Percentiles rank a stretch among this genome's conserved stretches.
Evolutionary conservation across 1,139 yeast genomes (phyloP).

Genomic region (Casaregolazyma lundiana): DNA sequence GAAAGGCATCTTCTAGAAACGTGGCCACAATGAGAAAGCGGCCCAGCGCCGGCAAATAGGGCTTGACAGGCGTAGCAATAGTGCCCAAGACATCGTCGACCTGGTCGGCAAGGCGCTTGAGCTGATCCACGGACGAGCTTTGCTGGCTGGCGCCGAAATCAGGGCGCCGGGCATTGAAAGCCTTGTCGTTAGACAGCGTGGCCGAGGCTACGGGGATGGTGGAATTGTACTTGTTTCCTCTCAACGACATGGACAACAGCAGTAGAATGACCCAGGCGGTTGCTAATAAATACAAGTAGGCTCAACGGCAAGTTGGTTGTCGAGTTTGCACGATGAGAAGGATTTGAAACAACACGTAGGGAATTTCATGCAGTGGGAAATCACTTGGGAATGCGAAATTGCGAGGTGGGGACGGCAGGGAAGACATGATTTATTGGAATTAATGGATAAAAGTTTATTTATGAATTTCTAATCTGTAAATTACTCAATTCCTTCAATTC

Average conservation of each 20-base stretch:
- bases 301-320: no score
- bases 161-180: conserved; percentile 6
- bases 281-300: neutral
- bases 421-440: no score
- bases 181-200: neutral
- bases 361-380: no score
- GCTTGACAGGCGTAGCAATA: conserved; percentile 37
- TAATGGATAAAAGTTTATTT: no score
- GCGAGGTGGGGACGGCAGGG: no score
- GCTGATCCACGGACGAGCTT: conserved; percentile 8
- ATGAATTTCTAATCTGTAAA: no score
- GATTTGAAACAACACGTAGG: neutral
- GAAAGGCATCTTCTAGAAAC: conserved; percentile 81
- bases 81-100: conserved; percentile 33
- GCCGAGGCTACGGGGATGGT: conserved; percentile 7
- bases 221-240: conserved; percentile 5
- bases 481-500: no score
- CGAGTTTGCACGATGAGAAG: no score
- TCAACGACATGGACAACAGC: conserved; percentile 4
- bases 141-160: conserved; percentile 8
- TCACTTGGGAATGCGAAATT: no score
- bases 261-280: neutral
- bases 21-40: conserved; percentile 91
- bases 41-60: conserved; percentile 69
- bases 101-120: conserved; percentile 26